A percentile compares a stretch with the other conserved stretches of the same genome.
Conservation (phyloP, 805 yeast genomes). For the Schwanniomyces occidentalis region DNA sequence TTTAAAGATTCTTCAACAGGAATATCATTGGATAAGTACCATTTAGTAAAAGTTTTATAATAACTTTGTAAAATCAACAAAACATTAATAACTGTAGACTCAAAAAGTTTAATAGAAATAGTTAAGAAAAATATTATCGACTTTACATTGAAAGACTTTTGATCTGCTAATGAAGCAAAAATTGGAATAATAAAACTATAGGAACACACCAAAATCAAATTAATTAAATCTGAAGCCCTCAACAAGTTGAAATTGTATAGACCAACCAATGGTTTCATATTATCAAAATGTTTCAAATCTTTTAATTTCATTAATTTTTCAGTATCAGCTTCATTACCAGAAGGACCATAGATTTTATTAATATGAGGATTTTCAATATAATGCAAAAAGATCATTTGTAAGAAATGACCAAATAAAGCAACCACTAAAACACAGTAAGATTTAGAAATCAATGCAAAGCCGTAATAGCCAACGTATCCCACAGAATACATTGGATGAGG, state of each 20-base stretch:
- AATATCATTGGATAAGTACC: conserved; percentile 63
- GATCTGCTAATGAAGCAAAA: conserved; percentile 26
- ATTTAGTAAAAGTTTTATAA: conserved; percentile 61
- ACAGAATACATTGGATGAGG: conserved; percentile 94
- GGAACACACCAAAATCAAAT: conserved; percentile 42
- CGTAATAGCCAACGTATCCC: conserved; percentile 86
- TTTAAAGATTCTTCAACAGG: conserved; percentile 65
- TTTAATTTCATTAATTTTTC: conserved; percentile 45
- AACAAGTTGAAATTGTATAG: conserved; percentile 62
- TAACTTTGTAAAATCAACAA: conserved; percentile 61
- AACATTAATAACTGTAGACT: conserved; percentile 50
- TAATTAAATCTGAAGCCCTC: conserved; percentile 63
- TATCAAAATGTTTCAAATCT: conserved; percentile 46
- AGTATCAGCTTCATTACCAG: conserved; percentile 37
- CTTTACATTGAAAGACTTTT: conserved; percentile 14
- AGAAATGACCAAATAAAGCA: conserved; percentile 72
- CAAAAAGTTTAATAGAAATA: conserved; percentile 47
- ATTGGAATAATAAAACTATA: conserved; percentile 45
- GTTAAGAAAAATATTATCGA: conserved; percentile 40
- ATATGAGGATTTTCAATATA: conserved; percentile 85
- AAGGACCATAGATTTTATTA: conserved; percentile 69
- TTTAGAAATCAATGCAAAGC: conserved; percentile 74
- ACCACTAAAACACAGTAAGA: conserved; percentile 68
- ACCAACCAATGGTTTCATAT: conserved; percentile 54
- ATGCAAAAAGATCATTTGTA: conserved; percentile 73